Percentiles rank a stretch among this genome's conserved stretches.
Evolutionary conservation across 2,329 filamentous ascomycete species (phyloP).

Genomic region (Helotiales sp.): DNA sequence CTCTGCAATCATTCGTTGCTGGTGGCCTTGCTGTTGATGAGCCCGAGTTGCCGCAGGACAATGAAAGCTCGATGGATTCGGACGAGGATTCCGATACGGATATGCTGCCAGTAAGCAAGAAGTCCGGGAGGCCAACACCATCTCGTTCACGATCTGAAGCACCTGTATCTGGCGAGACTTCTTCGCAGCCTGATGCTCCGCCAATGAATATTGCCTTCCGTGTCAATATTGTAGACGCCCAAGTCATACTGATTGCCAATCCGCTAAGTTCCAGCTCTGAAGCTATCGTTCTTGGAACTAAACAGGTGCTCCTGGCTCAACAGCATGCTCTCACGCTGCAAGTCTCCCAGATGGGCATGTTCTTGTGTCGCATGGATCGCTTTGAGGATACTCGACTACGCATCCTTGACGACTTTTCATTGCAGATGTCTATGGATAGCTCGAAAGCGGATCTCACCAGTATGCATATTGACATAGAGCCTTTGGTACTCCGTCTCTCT

Average conservation of each 20-base stretch:
- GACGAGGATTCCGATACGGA: slow-evolving; percentile 60
- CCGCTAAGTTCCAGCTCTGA: slow-evolving; percentile 87
- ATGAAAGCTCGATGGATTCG: slow-evolving; percentile 55
- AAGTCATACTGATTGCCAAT: slow-evolving; percentile 95
- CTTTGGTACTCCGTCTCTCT: slow-evolving; percentile 85
- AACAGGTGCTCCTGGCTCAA: slow-evolving; percentile 88
- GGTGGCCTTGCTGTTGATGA: slow-evolving; percentile 70
- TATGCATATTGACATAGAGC: slow-evolving; percentile 86
- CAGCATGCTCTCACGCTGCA: slow-evolving; percentile 94
- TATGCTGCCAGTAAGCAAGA: slow-evolving; percentile 40
- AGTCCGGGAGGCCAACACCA: slow-evolving; percentile 5
- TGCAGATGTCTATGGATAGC: slow-evolving; percentile 83
- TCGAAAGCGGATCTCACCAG: slow-evolving; percentile 65
- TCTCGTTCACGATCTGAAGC: slow-evolving; percentile 28
- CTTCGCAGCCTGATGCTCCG: slow-evolving; percentile 35
- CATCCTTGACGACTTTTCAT: slow-evolving; percentile 94
- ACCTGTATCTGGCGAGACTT: slow-evolving; percentile 24
- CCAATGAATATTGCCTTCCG: slow-evolving; percentile 82
- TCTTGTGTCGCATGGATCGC: slow-evolving; percentile 95
- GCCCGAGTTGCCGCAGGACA: slow-evolving; percentile 46
- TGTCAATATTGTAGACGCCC: slow-evolving; percentile 92
- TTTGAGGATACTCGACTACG: slow-evolving; percentile 89
- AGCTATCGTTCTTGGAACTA: slow-evolving; percentile 91
- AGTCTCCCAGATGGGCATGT: slow-evolving; percentile 95
- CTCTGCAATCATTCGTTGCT: slow-evolving; percentile 79